phyloP scores from a whole-genome alignment of 768 basidiomycete species.

The Coprinopsis strossmayeri region DNA sequence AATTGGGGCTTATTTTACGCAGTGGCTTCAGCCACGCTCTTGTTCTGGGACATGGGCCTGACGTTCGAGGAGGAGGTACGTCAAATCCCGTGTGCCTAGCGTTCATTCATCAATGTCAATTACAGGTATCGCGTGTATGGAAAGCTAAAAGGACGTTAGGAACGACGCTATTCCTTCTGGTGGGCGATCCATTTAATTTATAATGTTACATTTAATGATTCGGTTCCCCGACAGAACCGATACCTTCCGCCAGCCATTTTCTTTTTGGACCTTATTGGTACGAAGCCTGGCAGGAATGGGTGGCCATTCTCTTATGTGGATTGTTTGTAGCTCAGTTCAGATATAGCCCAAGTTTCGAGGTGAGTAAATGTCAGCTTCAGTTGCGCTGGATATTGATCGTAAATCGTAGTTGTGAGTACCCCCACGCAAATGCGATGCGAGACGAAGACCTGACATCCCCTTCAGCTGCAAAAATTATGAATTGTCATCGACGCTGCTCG shows the following conservation, averaged over 20 bases:
- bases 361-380: no score
- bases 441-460: no score
- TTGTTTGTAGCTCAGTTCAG: slow-evolving; percentile 21
- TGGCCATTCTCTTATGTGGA: no score
- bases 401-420: slow-evolving; percentile 13
- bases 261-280: slow-evolving; percentile 16
- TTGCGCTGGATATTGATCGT: no score
- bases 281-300: background rate
- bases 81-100: no score
- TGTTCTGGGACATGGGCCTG: slow-evolving; percentile 19
- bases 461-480: slow-evolving; percentile 19
- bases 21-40: slow-evolving; percentile 20
- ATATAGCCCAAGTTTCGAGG: slow-evolving; percentile 13
- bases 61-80: slow-evolving; percentile 17
- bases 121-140: slow-evolving; percentile 17
- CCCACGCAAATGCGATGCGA: no score
- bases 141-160: slow-evolving; percentile 16
- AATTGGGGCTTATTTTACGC: background rate
- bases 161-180: slow-evolving; percentile 17
- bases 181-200: no score
- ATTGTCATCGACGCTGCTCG: slow-evolving; percentile 16
- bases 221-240: no score
- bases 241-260: slow-evolving; percentile 17
- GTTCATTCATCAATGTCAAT: no score
- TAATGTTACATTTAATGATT: no score